Conservation (phyloP, 345 rosid species). For the Luvunga scandens region DNA sequence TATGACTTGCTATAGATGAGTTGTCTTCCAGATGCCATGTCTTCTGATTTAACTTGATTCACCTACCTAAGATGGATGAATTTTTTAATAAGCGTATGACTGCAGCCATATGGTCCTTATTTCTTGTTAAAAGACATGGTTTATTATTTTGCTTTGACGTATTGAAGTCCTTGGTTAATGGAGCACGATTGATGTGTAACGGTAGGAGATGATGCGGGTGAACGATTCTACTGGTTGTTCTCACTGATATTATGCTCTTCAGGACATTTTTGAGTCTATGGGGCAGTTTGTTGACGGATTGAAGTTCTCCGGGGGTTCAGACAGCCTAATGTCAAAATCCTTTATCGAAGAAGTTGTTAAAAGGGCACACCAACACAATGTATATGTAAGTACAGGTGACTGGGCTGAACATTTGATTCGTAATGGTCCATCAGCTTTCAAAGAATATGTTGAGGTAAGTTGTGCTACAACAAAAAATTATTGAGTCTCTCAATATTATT, state of each 20-base stretch:
- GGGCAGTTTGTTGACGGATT: slow-evolving; percentile 88
- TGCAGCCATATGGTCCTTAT: background rate
- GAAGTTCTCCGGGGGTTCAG: slow-evolving; percentile 86
- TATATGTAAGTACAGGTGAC: slow-evolving; percentile 86
- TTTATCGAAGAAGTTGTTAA: slow-evolving; percentile 60
- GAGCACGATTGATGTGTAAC: background rate
- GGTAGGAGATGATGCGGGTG: background rate
- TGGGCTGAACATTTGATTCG: slow-evolving; percentile 85
- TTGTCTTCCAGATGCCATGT: no score
- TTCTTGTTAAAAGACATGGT: background rate
- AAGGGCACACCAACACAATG: slow-evolving; percentile 73
- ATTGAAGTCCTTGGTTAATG: background rate
- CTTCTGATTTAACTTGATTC: background rate
- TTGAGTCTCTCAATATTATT: background rate
- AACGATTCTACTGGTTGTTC: background rate
- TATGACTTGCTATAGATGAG: no score
- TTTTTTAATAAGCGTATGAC: background rate
- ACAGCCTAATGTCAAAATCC: slow-evolving; percentile 76
- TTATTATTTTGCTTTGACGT: background rate
- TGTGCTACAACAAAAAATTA: background rate
- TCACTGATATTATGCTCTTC: slow-evolving; percentile 4
- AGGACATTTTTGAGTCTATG: slow-evolving; percentile 84
- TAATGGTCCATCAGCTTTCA: slow-evolving; percentile 73
- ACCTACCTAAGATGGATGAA: background rate
- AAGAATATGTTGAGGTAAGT: slow-evolving; percentile 69